Base-by-base conservation (phyloP, 1,139 yeast species). In the Meyerozyma guilliermondii region DNA sequence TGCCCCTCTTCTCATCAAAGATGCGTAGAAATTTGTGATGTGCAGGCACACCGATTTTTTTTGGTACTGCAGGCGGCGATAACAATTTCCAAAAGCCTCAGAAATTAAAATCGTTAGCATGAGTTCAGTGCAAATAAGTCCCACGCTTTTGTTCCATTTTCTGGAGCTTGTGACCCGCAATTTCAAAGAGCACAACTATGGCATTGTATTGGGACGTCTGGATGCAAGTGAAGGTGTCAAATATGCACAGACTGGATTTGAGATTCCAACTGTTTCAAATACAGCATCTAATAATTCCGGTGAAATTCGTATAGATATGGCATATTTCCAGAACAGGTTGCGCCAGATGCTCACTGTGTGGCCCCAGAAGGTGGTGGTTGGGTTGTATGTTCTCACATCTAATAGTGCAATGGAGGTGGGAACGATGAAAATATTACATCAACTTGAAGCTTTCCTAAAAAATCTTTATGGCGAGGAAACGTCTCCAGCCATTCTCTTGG, bases 361-460 rank as follows among this genome's bases (percentile, higher is more conserved):
- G 10, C 71, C 72, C 0, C 55, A 58, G 24, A 54, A 53, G 24
- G 42, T 47, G 10, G 48, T 66, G 5, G 47, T 67, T 7, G 74
- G 74, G 0, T 35, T 66, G 1, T 68, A 66, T 45, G 57, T 57
- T 11, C 47, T 64, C 2, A 39, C 41, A 7, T 20, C 44, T 8
- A 39, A 33, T 9, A n/a, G 37, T 7, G 43, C 35, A 4, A 46
- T 46, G 18, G 42, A 44, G 37, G 41, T 18, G 26, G 17, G 48
- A 10, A 30, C 39, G n/a, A 45, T 59, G 10, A 16, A 34, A 6
- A 23, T 44, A 5, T 31, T 40, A 4, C 49, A 47, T 35, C 16
- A 47, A 26, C n/a, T 18, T 17, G 10, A 14, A 20, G 30, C 16
- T 23, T 10, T 39, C 41, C 11, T 14, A 18, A 16, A 20, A 22